phyloP scores from a whole-genome alignment of 495 filamentous ascomycete species.

The Aspergillus hancockii region DNA sequence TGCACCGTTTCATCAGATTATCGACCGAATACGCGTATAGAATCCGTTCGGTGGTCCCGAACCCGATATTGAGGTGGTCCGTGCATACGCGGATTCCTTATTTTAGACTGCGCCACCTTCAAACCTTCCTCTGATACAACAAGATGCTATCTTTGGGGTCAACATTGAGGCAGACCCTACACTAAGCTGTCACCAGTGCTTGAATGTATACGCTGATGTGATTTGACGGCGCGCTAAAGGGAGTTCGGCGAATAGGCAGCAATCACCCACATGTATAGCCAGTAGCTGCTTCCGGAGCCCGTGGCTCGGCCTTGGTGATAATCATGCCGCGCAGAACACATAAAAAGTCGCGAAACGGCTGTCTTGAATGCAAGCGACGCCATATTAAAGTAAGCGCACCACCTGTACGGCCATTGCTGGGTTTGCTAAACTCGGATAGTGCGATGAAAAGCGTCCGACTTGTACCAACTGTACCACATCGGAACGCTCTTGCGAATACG shows the following conservation, averaged over 20 bases:
- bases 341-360: conserved; percentile 40
- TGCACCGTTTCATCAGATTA: neutral
- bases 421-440: conserved; percentile 22
- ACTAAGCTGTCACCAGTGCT: neutral
- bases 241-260: neutral
- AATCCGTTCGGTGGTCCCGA: too few relatives aligned
- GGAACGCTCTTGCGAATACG: conserved; percentile 29
- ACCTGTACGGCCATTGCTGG: neutral
- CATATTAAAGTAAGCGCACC: conserved; percentile 34
- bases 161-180: neutral
- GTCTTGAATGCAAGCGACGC: conserved; percentile 39
- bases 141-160: neutral
- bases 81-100: conserved; percentile 10
- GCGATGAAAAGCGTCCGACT: conserved; percentile 35
- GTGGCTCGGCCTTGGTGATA: neutral
- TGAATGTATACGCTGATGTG: neutral
- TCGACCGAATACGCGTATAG: neutral
- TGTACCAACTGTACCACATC: conserved; percentile 38
- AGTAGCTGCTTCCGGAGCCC: neutral
- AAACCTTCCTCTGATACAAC: neutral
- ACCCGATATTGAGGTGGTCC: neutral
- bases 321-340: conserved; percentile 38
- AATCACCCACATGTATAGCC: neutral
- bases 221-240: neutral
- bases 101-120: neutral